Base-by-base conservation (phyloP, 2,329 filamentous ascomycete genomes). In the Paraphaeosphaeria sporulosa region DNA sequence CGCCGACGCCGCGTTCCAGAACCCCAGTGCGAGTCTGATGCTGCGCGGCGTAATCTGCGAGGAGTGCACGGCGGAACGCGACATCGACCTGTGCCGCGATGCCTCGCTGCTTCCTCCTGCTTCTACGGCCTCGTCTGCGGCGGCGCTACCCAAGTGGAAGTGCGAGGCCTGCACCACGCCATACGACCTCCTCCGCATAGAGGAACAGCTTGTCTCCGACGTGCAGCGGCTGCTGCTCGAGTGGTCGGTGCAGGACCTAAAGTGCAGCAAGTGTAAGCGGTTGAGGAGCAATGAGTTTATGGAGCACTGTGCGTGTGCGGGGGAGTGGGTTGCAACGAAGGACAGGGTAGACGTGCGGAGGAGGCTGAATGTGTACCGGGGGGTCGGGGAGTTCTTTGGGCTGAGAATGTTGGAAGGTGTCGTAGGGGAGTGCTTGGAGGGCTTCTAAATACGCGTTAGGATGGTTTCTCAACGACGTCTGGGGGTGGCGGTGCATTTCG, bases 251-350 rank as follows among this genome's bases (percentile, higher is more conserved):
- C 94, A 98, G 80, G 95, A 99, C 76, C 79, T 98, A 59, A 93
- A 93, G 79, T 99, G 95, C 76, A 87, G 85, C 34, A 92, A 92
- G 68, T 89, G 87, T 69, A 78, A 77, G 44, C 71, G 80, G 4
- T 78, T 97, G 42, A 83, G 93, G 73, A 84, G 92, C 43, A 98
- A 97, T 75, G 94, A 97, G 72, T 96, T 98, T 70, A 93, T 95
- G 89, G 94, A 97, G 77, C 94, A 98, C 78, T 99, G 96, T 79
- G 90, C 89, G 12, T 99, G 95, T 82, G 92, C 92, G 62, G 95
- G 95, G 3, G 86, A 86, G 60, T 99, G 95, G 95, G 85, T 84
- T 19, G 87, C 87, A 65, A 92, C 88, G 21, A 83, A 94, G 61
- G 86, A 89, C 67, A 84, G 85, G 64, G 87, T 85, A 32, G 90